A percentile compares a stretch with the other conserved stretches of the same genome.
Conservation (phyloP, 2,329 filamentous ascomycete species). For the Colletotrichum navitas region DNA sequence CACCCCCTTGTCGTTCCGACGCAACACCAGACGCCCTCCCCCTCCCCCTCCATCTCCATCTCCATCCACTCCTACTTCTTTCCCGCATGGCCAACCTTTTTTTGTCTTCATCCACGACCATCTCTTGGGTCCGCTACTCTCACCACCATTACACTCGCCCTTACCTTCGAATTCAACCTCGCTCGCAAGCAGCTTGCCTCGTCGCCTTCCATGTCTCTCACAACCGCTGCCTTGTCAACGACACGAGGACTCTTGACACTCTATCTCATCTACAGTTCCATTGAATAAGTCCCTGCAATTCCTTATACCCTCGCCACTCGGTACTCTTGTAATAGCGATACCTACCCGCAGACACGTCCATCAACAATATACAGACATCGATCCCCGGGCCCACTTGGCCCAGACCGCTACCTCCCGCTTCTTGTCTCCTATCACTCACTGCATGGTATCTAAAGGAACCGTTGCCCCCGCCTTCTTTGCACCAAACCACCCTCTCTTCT, state of each 20-base stretch:
- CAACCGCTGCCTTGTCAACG: conserved; percentile 1
- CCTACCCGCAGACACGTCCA: neutral
- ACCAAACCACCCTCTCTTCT: neutral
- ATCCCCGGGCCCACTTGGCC: conserved; percentile 14
- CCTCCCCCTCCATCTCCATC: conserved; percentile 17
- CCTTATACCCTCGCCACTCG: conserved; percentile 1
- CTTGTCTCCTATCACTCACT: neutral
- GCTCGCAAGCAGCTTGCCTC: conserved; percentile 8
- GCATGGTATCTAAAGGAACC: conserved; percentile 27
- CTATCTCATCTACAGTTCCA: neutral
- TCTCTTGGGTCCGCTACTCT: conserved; percentile 1
- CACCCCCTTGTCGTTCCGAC: neutral
- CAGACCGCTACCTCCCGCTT: conserved; percentile 24
- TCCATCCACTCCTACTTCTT: conserved; percentile 25
- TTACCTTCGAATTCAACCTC: conserved; percentile 2
- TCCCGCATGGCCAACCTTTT: conserved; percentile 17
- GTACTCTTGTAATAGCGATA: neutral
- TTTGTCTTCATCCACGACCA: conserved; percentile 2
- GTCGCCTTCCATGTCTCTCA: conserved; percentile 24
- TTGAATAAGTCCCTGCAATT: conserved; percentile 2
- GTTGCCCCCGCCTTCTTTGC: conserved; percentile 5
- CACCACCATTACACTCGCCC: neutral
- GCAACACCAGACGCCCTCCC: conserved; percentile 2
- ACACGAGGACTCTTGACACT: conserved; percentile 1
- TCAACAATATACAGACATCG: conserved; percentile 4